These are phyloP conservation scores for Knoxdaviesia proteae DNA, from an alignment of 2,329 filamentous ascomycete genomes.

Conservation along the genomic window DNA sequence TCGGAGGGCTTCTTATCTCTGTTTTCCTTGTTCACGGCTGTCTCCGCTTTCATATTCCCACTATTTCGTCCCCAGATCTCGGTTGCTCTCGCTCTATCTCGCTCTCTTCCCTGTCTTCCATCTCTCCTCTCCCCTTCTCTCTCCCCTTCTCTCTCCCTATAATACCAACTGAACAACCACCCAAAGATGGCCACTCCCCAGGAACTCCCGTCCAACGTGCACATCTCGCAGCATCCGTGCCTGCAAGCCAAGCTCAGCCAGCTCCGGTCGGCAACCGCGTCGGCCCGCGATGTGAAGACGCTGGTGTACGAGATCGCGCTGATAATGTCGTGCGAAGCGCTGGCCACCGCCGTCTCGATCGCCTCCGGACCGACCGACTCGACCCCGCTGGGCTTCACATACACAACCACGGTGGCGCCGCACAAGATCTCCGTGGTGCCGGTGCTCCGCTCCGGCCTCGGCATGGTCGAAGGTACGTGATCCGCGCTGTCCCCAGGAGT, in stretches of 20 bases:
- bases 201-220: constrained; percentile 37
- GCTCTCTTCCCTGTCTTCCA: too few species aligned
- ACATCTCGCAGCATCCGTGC: constrained; percentile 72
- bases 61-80: too few species aligned
- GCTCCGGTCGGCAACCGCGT: constrained; percentile 53
- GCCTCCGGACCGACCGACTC: constrained; percentile 34
- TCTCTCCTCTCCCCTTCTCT: not conserved
- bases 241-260: constrained; percentile 75
- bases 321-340: constrained; percentile 65
- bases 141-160: not conserved
- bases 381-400: not conserved
- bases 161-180: not conserved
- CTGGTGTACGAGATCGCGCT: constrained; percentile 73
- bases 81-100: too few species aligned
- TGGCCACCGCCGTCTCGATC: constrained; percentile 39
- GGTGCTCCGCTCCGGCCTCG: constrained; percentile 15
- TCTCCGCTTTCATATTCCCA: too few species aligned
- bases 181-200: not conserved
- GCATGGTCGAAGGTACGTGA: constrained; percentile 13
- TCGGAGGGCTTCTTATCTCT: too few species aligned
- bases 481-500: too few species aligned
- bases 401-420: constrained; percentile 1
- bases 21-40: too few species aligned
- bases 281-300: constrained; percentile 54
- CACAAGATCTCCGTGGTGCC: constrained; percentile 13